Base-by-base conservation (phyloP, 306 rosid species). In the Casuarina cunninghamiana region DNA sequence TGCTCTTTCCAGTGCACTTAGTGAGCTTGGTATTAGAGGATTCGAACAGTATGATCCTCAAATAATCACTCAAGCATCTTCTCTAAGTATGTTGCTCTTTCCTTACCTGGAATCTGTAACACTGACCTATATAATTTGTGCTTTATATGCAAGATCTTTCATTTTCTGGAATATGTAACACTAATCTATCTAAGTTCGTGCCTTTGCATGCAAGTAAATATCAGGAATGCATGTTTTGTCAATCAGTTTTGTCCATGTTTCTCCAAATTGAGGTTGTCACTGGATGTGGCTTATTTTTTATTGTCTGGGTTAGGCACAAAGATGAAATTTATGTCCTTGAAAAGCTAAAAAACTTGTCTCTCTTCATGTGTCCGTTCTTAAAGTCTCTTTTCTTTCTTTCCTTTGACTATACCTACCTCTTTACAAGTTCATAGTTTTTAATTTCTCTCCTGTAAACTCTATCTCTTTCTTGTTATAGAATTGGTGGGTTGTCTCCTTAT, bases 51-150 rank as follows among this genome's bases (percentile, higher is more conserved):
- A 58, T 54, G 84, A 90, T 83, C 96, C 96, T 72, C 76, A 85
- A 4, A 77, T 89, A 67, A 48, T 92, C 69, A 88, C 93, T 45
- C 85, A 83, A 83, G 91, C 86, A 37, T 80, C 96, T 48, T 85
- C 87, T 21, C 68, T 80, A 26, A 75, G 97, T 92, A 89, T 44
- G 73, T 83, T 37, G 70, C 57, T 53, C 3, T 1, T 13, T 72
- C 62, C 15, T 63, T 75, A 21, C 2, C 58, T 58, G 41, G 26
- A 54, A 44, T 10, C 38, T 53, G 44, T 72, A 37, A 10, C 13
- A 19, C 9, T 62, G 12, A 53, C 44, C 4, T 53, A 21, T 78
- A 3, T 39, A 46, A 46, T 6, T 46, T 11, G 50, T 11, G 1
- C 10, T 46, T 7, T 11, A 8, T 26, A 26, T 26, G 32, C 32